Base-by-base conservation (phyloP, 768 basidiomycete species). In the Amanita inopinata region DNA sequence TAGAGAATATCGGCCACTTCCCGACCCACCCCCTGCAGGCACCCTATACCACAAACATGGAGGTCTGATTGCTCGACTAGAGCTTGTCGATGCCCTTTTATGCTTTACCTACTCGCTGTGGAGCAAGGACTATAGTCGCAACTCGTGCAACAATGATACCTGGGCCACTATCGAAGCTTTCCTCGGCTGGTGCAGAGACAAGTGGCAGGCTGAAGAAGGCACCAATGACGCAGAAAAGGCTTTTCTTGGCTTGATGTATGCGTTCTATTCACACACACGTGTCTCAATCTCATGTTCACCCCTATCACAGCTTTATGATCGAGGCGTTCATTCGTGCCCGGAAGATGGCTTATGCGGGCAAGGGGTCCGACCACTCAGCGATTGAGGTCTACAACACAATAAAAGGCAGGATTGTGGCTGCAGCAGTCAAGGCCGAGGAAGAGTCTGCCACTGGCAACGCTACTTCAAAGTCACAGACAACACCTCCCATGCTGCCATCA, bases 91-190 rank as follows among this genome's bases (percentile, higher is more conserved):
- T 59, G 82, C 87, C 32, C 71, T 90, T 44, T 66, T 90, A 32
- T 83, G 82, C 61, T 91, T 90, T 62, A 76, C 83, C 3, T 92
- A 87, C 56, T 73, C 83, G 3, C 70, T 86, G 50, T 92, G 87
- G 88, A 78, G 74, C 59, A 79, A 73, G 53, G 85, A 87, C 47
- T 76, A 78, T 53, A 59, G 65, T 50, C 66, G 68, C 45, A 69
- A 69, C 45, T 52, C 60, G 5, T 85, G 83, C 58, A 69, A 67
- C 53, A 66, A 63, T 32, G 71, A 74, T 38, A 77, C 76, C 12
- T 87, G 84, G 84, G 56, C 62, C 9, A 83, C 80, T 8, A 79
- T 81, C 51, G 71, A 76, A 48, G 76, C 72, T 2, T 85, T 82
- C 50, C 63, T 87, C n/a, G 61, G 61, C 15, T 82, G 80, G 76